Evolutionary conservation across 306 rosid species (phyloP), one percentile per base, ranked within the genome.

Genomic region (Quercus ilex): DNA sequence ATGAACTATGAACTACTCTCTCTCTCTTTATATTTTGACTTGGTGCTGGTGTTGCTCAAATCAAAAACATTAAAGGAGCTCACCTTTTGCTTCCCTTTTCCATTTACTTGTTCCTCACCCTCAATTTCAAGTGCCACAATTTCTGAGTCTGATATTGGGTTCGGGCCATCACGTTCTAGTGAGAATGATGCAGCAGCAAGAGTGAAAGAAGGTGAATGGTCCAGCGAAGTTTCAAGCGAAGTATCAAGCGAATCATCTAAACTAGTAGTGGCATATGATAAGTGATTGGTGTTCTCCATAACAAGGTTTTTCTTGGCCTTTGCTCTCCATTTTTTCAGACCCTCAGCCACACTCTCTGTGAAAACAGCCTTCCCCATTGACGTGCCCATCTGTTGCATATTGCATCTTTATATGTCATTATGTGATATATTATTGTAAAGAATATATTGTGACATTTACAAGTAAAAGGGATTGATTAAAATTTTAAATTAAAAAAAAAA

Each of bases 361-460:
- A 90, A 86, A 52, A 85, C 91, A 14, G 75, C 85, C 53, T 78
- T 84, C 55, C 80, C 80, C 93, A 90, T 87, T 17, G 88, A 73
- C 13, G 87, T 68, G 18, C 91, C 91, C 93, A 89, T 89, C 88
- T 89, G 87, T 73, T 52, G 11, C 63, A 80, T 3, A 31, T 74
- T 70, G 20, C 82, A 85, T 60, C 51, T 31, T 59, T 14, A 5
- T 1, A 4, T 20, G 31, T 49, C 53, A 49, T 13, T 17, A 49
- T 38, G 9, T 41, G 46, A 49, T 49, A 13, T 12, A 49, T 4
- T 49, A 49, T 49, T 49, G 17, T 49, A 49, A 49, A 49, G 15
- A 49, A 49, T 49, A 49, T 49, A 49, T 49, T 49, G 17, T 49
- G 53, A 49, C 53, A 49, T 13, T 49, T 49, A 12, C 1, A 49